Base-by-base conservation (phyloP, 1,139 yeast genomes). In the Saccharomyces hybrid region DNA sequence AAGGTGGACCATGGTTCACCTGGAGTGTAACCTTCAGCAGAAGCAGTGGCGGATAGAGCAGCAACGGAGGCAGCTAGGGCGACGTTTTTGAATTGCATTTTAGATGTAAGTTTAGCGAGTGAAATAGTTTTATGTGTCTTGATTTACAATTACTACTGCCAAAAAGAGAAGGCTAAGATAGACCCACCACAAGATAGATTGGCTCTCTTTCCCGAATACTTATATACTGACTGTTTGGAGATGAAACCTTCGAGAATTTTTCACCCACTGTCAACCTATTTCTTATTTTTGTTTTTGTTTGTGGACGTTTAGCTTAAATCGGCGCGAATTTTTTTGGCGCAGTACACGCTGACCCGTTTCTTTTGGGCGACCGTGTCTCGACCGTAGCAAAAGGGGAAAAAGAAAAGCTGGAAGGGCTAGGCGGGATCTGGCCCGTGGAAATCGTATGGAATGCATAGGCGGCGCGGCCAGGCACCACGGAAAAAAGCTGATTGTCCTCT, bases 1-100 rank as follows among this genome's bases (percentile, higher is more conserved):
- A 72, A 62, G 52, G 75, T 72, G 52, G 74, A 60, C 73, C 73
- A 73, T 50, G 72, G 62, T 48, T 62, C 56, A 57, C 66, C 60
- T 55, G 73, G 67, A 53, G 67, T 58, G 62, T 65, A 64, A 48
- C 72, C 69, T 32, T 67, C 68, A 52, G 67, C 64, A 31, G 68
- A 56, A 27, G 55, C 62, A n/a, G 63, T 61, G 49, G 65, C 58
- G 19, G 65, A 60, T 50, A 65, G 57, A 49, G 66, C 60, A 49
- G 71, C 62, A 52, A 71, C 69, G 50, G 66, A 56, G 49, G 70
- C 54, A 23, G 62, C 55, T 41, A 59, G 52, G 52, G 64, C 57
- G 54, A 62, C 55, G 52, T 64, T 62, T 51, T 64, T 65, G 61
- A 63, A 61, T 65, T 66, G 71, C 71, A 67, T 67, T 53, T 50